Evolutionary conservation across 495 filamentous ascomycete genomes (phyloP), one percentile per base, ranked within the genome.

Genomic region (Talaromyces proteolyticus): DNA sequence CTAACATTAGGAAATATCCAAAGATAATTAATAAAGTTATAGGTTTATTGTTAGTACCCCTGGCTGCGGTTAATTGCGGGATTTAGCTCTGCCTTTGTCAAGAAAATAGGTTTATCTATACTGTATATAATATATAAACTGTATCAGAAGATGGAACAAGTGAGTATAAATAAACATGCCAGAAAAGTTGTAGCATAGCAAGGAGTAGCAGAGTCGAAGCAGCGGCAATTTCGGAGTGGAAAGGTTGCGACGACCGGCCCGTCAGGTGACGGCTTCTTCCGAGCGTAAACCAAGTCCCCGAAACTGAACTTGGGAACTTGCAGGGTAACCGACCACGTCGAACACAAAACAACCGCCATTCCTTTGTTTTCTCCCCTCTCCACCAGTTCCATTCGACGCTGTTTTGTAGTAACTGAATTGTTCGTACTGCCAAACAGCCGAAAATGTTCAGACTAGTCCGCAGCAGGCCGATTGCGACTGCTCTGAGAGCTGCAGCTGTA

Each of bases 361-460:
- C 17, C 19, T 18, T 50, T 56, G 18, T 52, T 50, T 49, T 55
- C 54, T 53, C 47, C 57, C 64, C 59, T 49, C 47, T 36, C 8
- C 36, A 14, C n/a, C 40, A 19, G 36, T 54, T 36, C n/a, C n/a
- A n/a, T 37, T 38, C 42, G 16, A 42, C 34, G 8, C 19, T 21
- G 18, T 50, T 39, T 42, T 26, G 20, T 53, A 57, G 55, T n/a
- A n/a, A n/a, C n/a, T n/a, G n/a, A n/a, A n/a, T 44, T 56, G 44
- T 53, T 51, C 23, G 3, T 42, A n/a, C 14, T 39, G 20, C 36
- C 48, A 36, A 26, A 20, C 42, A n/a, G 16, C 39, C 54, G 65
- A 73, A 54, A 53, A 91, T 91, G 87, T 89, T 87, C 69, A 88
- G 81, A 70, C 74, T 90, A 59, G 79, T 81, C 56, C 78, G 84